A percentile compares a stretch with the other conserved stretches of the same genome.
These are phyloP conservation scores for Lactarius vividus DNA, from an alignment of 768 basidiomycete species.

Conservation along the genomic window DNA sequence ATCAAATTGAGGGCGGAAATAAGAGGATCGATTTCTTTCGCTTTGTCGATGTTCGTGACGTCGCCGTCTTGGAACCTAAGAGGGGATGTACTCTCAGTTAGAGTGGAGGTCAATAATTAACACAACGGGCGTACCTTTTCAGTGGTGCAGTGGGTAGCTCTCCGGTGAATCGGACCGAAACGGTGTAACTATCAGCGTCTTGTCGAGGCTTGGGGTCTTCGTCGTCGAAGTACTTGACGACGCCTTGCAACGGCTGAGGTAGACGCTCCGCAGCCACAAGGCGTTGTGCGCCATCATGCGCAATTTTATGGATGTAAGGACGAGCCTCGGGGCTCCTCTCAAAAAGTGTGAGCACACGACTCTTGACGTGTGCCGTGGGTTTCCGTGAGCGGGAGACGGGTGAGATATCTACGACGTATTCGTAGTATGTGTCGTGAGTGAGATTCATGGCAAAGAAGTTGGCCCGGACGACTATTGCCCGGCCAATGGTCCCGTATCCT, in stretches of 20 bases:
- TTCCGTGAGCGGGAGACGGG: conserved; percentile 45
- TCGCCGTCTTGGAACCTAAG: conserved; percentile 58
- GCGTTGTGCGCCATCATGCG: conserved; percentile 45
- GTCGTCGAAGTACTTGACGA: conserved; percentile 40
- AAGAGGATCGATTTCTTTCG: conserved; percentile 54
- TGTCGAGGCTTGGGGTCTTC: conserved; percentile 37
- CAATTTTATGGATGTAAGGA: conserved; percentile 44
- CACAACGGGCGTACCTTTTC: conserved; percentile 34
- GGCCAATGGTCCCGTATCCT: conserved; percentile 34
- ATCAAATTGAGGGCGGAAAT: conserved; percentile 66
- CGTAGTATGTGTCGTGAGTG: conserved; percentile 45
- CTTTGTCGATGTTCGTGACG: conserved; percentile 44
- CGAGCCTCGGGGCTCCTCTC: conserved; percentile 40
- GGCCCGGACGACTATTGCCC: conserved; percentile 47
- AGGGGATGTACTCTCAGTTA: background rate
- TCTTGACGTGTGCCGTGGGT: conserved; percentile 38
- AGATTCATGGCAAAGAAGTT: conserved; percentile 60
- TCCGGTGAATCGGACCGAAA: conserved; percentile 37
- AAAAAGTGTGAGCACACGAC: conserved; percentile 54
- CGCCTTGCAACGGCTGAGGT: conserved; percentile 38
- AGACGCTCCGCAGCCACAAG: conserved; percentile 42
- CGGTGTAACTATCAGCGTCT: conserved; percentile 42
- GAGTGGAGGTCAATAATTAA: background rate
- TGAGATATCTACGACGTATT: conserved; percentile 54
- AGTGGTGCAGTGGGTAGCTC: conserved; percentile 36